phyloP scores from a whole-genome alignment of 1,284 basidiomycete species.

The Somion occarium region DNA sequence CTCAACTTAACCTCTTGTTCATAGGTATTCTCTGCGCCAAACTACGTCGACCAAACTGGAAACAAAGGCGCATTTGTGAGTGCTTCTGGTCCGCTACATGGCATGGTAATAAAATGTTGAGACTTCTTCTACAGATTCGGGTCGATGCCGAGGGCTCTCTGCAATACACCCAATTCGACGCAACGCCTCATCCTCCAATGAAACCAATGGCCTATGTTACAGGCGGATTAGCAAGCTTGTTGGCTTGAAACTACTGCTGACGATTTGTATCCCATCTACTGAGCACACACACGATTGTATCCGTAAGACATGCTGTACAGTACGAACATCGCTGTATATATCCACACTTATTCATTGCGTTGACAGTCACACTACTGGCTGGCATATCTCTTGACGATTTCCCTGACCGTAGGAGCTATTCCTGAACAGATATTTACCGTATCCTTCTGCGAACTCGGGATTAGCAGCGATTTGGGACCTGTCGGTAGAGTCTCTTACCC shows the following conservation, averaged over 20 bases:
- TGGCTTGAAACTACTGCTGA: no score
- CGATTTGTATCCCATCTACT: constrained; percentile 28
- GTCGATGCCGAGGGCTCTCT: constrained; percentile 78
- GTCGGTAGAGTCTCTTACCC: constrained; percentile 6
- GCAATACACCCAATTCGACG: constrained; percentile 81
- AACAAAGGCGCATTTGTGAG: constrained; percentile 81
- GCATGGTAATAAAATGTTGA: not conserved
- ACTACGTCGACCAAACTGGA: constrained; percentile 79
- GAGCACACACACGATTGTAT: not conserved
- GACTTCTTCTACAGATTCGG: constrained; percentile 52
- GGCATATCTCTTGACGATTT: not conserved
- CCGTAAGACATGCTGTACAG: not conserved
- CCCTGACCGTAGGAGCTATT: not conserved
- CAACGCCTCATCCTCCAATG: constrained; percentile 84
- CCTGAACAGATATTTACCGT: constrained; percentile 4
- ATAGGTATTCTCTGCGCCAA: constrained; percentile 79
- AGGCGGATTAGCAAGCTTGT: constrained; percentile 57
- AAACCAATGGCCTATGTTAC: constrained; percentile 89
- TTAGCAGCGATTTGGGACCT: no score
- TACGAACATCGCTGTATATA: not conserved
- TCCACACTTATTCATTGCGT: not conserved
- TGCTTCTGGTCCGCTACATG: constrained; percentile 17
- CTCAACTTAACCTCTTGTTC: constrained; percentile 8
- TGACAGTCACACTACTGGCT: not conserved
- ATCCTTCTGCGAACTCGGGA: not conserved